These are phyloP conservation scores for Chytriomyces sp. DNA, from an alignment of 192 early-diverging fungal genomes.

Conservation along the genomic window DNA sequence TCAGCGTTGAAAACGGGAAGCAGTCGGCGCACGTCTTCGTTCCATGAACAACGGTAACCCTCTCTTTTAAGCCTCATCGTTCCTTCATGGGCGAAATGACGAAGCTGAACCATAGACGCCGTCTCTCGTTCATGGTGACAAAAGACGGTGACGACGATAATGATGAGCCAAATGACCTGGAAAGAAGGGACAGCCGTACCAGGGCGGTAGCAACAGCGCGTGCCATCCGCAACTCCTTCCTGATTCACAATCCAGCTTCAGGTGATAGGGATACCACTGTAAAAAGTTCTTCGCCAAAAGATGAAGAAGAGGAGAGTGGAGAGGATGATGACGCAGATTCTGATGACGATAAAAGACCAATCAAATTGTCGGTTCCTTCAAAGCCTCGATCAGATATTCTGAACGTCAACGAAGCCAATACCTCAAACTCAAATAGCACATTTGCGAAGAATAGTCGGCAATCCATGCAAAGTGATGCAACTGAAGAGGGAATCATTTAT, in stretches of 20 bases:
- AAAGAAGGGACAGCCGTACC: neutral
- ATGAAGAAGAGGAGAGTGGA: neutral
- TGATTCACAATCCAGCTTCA: neutral
- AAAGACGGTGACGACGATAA: neutral
- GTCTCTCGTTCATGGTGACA: neutral
- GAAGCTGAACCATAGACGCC: neutral
- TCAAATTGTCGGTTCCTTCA: neutral
- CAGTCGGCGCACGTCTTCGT: too few species aligned
- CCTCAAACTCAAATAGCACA: neutral
- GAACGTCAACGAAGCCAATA: neutral
- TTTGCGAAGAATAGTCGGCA: neutral
- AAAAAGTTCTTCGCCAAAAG: too few species aligned
- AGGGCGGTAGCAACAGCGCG: neutral
- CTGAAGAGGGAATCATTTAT: conserved; percentile 26
- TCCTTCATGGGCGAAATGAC: too few species aligned
- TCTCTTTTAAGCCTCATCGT: too few species aligned
- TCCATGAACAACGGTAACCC: too few species aligned
- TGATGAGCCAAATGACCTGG: neutral
- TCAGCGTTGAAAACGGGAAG: too few species aligned
- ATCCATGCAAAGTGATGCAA: conserved; percentile 7
- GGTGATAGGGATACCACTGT: too few species aligned
- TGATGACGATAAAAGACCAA: neutral
- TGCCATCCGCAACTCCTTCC: too few species aligned
- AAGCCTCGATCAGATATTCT: neutral
- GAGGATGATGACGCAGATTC: neutral